phyloP scores from a whole-genome alignment of 1,139 yeast genomes.

The Candida sp. region DNA sequence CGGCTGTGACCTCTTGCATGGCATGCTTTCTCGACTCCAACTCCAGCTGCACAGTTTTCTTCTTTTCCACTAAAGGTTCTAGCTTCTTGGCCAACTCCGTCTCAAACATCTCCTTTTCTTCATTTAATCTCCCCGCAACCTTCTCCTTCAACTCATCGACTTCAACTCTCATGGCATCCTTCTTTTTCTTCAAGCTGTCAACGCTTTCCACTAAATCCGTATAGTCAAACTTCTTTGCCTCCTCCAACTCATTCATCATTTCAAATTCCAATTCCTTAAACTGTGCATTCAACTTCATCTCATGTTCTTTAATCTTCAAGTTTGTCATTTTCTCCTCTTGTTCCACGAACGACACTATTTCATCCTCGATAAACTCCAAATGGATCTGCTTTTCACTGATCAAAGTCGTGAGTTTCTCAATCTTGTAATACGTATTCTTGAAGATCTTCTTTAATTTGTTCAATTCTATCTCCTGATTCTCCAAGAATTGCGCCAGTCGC shows the following conservation, averaged over 20 bases:
- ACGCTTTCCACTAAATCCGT: constrained; percentile 22
- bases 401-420: constrained; percentile 21
- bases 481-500: constrained; percentile 11
- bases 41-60: neutral
- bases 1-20: neutral
- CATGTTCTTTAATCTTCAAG: constrained; percentile 24
- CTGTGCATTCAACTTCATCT: constrained; percentile 29
- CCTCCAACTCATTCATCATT: constrained; percentile 31
- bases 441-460: constrained; percentile 24
- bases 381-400: constrained; percentile 22
- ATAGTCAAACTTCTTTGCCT: constrained; percentile 30
- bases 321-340: constrained; percentile 30
- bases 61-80: neutral
- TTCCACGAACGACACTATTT: constrained; percentile 30
- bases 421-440: constrained; percentile 23
- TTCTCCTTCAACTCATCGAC: constrained; percentile 16
- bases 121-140: constrained; percentile 11
- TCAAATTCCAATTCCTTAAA: constrained; percentile 36
- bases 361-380: constrained; percentile 30
- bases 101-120: constrained; percentile 22
- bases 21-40: neutral
- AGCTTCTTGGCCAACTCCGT: constrained; percentile 18
- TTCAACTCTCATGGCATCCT: constrained; percentile 14
- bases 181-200: constrained; percentile 16
- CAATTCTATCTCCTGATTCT: constrained; percentile 25